Conservation (phyloP, 352 stramenopile genomes). For the Phytopythium helicoides region DNA sequence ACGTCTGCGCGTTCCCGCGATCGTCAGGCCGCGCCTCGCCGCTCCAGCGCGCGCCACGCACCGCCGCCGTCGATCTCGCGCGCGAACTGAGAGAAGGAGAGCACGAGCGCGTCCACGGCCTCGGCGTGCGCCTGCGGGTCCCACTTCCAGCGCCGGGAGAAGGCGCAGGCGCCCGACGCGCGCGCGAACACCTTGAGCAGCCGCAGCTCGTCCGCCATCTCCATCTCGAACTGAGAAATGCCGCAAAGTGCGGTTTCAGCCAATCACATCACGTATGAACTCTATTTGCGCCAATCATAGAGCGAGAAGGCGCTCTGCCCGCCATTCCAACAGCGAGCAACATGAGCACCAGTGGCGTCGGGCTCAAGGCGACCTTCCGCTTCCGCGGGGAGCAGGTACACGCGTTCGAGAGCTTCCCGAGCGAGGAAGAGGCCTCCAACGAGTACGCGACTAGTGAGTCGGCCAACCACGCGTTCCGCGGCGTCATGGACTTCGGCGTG, state of each 20-base stretch:
- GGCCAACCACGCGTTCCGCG: constrained; percentile 66
- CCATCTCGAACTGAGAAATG: too few species aligned
- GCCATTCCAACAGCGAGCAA: too few species aligned
- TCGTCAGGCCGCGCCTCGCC: too few species aligned
- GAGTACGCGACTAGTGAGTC: constrained; percentile 50
- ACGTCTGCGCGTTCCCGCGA: too few species aligned
- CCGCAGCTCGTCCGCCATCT: constrained; percentile 46
- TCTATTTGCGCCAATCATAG: too few species aligned
- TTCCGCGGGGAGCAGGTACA: constrained; percentile 72
- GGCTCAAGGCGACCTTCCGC: constrained; percentile 51
- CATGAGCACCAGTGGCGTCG: constrained; percentile 37
- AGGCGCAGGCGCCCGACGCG: constrained; percentile 65
- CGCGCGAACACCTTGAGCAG: constrained; percentile 77
- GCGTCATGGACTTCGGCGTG: constrained; percentile 63
- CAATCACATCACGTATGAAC: too few species aligned
- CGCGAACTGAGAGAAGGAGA: constrained; percentile 83
- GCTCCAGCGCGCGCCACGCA: too few species aligned
- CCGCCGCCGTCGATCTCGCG: constrained; percentile 82
- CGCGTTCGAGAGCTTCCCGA: constrained; percentile 66
- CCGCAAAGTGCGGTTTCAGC: too few species aligned
- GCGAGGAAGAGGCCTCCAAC: constrained; percentile 52
- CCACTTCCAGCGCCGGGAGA: constrained; percentile 83
- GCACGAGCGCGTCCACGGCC: constrained; percentile 71
- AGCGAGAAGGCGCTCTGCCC: too few species aligned
- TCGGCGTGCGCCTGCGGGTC: constrained; percentile 67